A percentile compares a stretch with the other conserved stretches of the same genome.
These are phyloP conservation scores for Penicillium silybi DNA, from an alignment of 495 filamentous ascomycete genomes.

Conservation along the genomic window DNA sequence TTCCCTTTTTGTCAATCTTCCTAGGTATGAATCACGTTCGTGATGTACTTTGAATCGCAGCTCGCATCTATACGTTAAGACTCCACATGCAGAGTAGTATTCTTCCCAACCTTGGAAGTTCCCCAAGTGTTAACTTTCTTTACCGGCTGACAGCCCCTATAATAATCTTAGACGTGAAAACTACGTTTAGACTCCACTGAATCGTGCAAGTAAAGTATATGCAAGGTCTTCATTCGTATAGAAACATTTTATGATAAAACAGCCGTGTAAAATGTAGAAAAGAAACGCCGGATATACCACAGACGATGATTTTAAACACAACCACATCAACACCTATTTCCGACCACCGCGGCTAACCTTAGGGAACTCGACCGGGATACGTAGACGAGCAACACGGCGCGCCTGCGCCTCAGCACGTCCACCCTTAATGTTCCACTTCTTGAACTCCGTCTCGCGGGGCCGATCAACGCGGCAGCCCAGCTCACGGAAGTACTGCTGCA, in stretches of 20 bases:
- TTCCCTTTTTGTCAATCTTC: no score
- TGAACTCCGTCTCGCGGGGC: constrained; percentile 41
- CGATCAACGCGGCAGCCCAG: constrained; percentile 62
- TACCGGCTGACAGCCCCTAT: no score
- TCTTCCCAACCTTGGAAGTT: no score
- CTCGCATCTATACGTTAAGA: no score
- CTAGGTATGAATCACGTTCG: no score
- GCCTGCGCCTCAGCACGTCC: constrained; percentile 57
- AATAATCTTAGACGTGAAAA: no score
- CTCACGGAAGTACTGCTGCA: constrained; percentile 67
- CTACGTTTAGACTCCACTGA: not conserved
- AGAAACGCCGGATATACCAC: constrained; percentile 28
- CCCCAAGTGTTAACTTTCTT: no score
- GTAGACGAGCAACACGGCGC: constrained; percentile 64
- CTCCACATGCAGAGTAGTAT: no score
- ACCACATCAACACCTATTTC: constrained; percentile 12
- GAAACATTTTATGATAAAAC: constrained; percentile 6
- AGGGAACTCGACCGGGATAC: constrained; percentile 79
- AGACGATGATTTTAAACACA: constrained; percentile 11
- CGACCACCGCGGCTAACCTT: constrained; percentile 47
- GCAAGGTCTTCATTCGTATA: constrained; percentile 22
- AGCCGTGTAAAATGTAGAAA: constrained; percentile 6
- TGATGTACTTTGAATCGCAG: no score
- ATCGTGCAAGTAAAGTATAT: constrained; percentile 1
- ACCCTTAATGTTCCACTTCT: constrained; percentile 43